Conservation (phyloP, 208 protist genomes). For the Acanthamoeba triangularis region DNA sequence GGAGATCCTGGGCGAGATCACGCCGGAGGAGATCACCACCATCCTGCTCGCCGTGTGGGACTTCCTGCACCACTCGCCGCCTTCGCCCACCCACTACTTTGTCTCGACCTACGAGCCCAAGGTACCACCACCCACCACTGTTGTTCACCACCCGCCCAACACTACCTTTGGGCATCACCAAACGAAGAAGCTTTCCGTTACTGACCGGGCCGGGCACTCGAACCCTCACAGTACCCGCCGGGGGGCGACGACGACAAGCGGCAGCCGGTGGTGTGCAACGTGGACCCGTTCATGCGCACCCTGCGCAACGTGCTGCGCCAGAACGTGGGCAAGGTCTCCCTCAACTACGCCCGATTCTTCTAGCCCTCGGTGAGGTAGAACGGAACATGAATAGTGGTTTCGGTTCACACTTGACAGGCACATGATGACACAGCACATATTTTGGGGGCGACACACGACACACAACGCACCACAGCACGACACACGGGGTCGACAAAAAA, state of each 20-base stretch:
- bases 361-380: neutral
- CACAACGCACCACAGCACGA: too few species aligned
- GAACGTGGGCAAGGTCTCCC: neutral
- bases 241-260: neutral
- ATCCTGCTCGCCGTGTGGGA: conserved; percentile 19
- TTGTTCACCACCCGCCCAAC: neutral
- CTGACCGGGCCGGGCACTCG: neutral
- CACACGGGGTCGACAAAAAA: too few species aligned
- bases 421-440: neutral
- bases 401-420: neutral
- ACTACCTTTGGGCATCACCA: too few species aligned
- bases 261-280: neutral
- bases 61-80: neutral
- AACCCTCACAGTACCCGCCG: neutral
- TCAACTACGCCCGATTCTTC: neutral
- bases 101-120: neutral
- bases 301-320: neutral
- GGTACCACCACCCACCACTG: neutral
- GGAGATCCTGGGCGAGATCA: neutral
- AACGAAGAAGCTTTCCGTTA: neutral
- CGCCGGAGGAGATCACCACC: neutral
- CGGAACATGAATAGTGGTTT: neutral
- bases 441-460: too few species aligned
- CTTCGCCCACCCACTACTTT: neutral
- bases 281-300: conserved; percentile 18